Base-by-base conservation (phyloP, 2,329 filamentous ascomycete genomes). In the Hypoxylon sp. region DNA sequence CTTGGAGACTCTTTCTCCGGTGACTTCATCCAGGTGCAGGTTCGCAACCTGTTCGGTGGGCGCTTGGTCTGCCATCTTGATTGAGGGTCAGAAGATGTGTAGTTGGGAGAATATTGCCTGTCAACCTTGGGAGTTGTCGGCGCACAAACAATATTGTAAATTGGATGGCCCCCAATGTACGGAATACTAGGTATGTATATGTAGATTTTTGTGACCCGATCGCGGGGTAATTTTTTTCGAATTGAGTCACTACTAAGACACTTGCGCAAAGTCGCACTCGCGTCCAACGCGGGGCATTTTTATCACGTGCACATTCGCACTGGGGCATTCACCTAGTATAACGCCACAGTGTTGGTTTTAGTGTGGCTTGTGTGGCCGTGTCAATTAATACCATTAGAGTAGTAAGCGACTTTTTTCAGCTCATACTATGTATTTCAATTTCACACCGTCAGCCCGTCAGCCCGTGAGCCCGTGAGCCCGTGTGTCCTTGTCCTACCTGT, bases 1-100 rank as follows among this genome's bases (percentile, higher is more conserved):
- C 89, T 94, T 94, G 83, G 92, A 94, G 67, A 91, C 79, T 80
- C 82, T 90, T 84, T 99, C 96, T 76, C 96, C 96, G 13, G 96
- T 98, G 71, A 94, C 93, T 77, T 97, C 93, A 80, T 99, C 96
- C 55, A 96, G 88, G 80, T 94, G 87, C 74, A 97, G 86, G 83
- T 95, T 93, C 77, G 87, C 87, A 72, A 90, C 80, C 75, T 82
- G 81, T 71, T 87, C 86, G 70, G 82, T 82, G 59, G 82, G 82
- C 49, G 82, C 78, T 14, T 75, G 73, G 65, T 71, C 68, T 43
- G 67, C 72, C 72, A 74, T 75, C 14, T 9, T 67, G 59, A 63
- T 51, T 5, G 7, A 25, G 38, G 30, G 45, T 58, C 11, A 23
- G 38, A 17, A 30, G 3, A 7, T 21, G 19, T 23, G 7, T 14